phyloP scores from a whole-genome alignment of 768 basidiomycete species.

The Cantharellus anzutake region DNA sequence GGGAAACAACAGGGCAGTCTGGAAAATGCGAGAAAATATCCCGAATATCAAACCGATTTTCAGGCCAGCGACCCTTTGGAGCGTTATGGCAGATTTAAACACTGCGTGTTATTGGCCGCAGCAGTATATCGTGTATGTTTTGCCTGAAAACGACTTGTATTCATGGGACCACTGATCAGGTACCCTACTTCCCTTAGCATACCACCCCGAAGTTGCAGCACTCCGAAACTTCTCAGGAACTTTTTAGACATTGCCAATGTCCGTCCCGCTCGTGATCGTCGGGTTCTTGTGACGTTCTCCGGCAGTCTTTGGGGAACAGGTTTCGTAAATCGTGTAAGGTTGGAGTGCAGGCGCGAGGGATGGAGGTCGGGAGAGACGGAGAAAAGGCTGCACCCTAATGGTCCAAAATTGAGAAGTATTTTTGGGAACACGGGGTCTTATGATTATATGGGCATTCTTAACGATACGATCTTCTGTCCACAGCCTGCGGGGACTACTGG shows the following conservation, averaged over 20 bases:
- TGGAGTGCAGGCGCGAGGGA: slow-evolving; percentile 16
- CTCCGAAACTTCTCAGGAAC: slow-evolving; percentile 12
- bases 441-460: slow-evolving; percentile 16
- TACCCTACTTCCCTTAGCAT: slow-evolving; percentile 3
- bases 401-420: neutral
- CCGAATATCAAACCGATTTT: slow-evolving; percentile 1
- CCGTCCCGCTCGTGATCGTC: slow-evolving; percentile 13
- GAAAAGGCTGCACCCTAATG: neutral
- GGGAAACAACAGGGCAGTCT: slow-evolving; percentile 2
- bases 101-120: slow-evolving; percentile 19
- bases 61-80: slow-evolving; percentile 13
- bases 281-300: slow-evolving; percentile 15
- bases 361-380: neutral
- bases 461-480: too few species aligned
- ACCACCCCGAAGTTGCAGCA: slow-evolving; percentile 16
- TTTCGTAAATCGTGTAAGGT: slow-evolving; percentile 13
- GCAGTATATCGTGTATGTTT: slow-evolving; percentile 15
- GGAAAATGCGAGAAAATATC: slow-evolving; percentile 6
- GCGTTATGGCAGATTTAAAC: slow-evolving; percentile 19
- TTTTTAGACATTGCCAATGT: slow-evolving; percentile 13
- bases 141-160: neutral
- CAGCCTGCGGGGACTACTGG: too few species aligned
- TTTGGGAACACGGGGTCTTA: slow-evolving; percentile 11
- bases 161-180: neutral
- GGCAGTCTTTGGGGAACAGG: slow-evolving; percentile 21